Conservation (phyloP, 305 asterid species). For the Ruellia speciosa region DNA sequence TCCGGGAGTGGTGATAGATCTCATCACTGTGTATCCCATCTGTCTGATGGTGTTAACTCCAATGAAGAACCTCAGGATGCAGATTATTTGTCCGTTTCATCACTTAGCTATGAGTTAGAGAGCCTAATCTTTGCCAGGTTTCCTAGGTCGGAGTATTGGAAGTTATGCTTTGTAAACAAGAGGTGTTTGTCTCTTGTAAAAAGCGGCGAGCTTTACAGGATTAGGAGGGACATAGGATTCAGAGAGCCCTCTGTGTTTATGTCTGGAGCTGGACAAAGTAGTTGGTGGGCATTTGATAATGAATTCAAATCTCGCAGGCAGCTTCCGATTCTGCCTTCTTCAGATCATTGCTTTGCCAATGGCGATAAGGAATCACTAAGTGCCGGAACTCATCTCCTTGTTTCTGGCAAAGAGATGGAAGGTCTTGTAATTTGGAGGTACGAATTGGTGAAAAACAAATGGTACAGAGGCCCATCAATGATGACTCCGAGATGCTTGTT, state of each 20-base stretch:
- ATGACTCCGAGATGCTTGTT: slow-evolving; percentile 61
- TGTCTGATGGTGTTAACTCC: slow-evolving; percentile 11
- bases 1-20: slow-evolving; percentile 5
- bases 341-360: slow-evolving; percentile 45
- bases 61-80: slow-evolving; percentile 67
- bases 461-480: slow-evolving; percentile 67
- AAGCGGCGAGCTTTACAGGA: slow-evolving; percentile 49
- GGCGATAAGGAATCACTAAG: slow-evolving; percentile 72
- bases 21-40: slow-evolving; percentile 7
- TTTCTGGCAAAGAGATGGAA: slow-evolving; percentile 54
- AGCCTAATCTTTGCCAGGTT: slow-evolving; percentile 50
- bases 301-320: slow-evolving; percentile 42
- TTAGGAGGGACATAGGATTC: slow-evolving; percentile 42
- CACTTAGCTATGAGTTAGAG: slow-evolving; percentile 56
- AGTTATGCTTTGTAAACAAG: slow-evolving; percentile 45
- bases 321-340: slow-evolving; percentile 56
- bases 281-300: slow-evolving; percentile 61
- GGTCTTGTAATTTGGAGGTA: slow-evolving; percentile 65
- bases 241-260: slow-evolving; percentile 58
- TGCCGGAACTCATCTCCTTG: slow-evolving; percentile 62
- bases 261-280: slow-evolving; percentile 52
- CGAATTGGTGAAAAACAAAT: slow-evolving; percentile 41
- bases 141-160: slow-evolving; percentile 62
- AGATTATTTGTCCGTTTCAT: slow-evolving; percentile 45
- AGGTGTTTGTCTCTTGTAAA: slow-evolving; percentile 39